Evolutionary conservation across 768 basidiomycete species (phyloP), one percentile per base, ranked within the genome.

Genomic region (Phaffia tasmanica): DNA sequence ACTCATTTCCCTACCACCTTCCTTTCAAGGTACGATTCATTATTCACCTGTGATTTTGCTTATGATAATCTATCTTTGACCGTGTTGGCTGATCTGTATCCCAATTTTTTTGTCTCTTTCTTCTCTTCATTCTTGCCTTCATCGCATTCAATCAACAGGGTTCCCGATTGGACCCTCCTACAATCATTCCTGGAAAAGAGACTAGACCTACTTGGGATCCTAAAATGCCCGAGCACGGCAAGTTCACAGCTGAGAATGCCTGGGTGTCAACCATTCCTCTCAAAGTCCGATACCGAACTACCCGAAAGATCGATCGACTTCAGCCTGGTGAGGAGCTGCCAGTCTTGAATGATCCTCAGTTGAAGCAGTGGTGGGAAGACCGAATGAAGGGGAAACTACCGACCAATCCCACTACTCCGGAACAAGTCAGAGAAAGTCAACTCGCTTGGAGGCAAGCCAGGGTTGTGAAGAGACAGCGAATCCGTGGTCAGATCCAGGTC

Each of bases 191-290:
- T 1, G 66, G 61, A 53, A 49, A 42, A n/a, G 61, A 56, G 19
- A 61, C 66, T 1, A 60, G 66, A 15, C 46, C 23, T n/a, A 46
- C 42, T 3, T 48, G 25, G 8, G 66, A 67, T 55, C 19, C 6
- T 0, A 14, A 19, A 5, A 16, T 42, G 14, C 66, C 66, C 15
- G n/a, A 35, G 21, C 27, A n/a, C 16, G 66, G 66, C 4, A 23
- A n/a, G 21, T 67, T 62, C 61, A 69, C 56, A 1, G 30, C 56
- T 6, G 57, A 64, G n/a, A 69, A 69, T 29, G 67, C 67, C 30
- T 27, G 48, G n/a, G 16, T 69, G 23, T 23, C 49, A 23, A 30
- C 57, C 18, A 50, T 53, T 15, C 67, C 67, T 2, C 27, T 59
- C 50, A 35, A 32, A 19, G 57, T 64, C 35, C 55, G 67, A 42